Conservation (phyloP, 306 rosid species). For the Dalbergia cochinchinensis region DNA sequence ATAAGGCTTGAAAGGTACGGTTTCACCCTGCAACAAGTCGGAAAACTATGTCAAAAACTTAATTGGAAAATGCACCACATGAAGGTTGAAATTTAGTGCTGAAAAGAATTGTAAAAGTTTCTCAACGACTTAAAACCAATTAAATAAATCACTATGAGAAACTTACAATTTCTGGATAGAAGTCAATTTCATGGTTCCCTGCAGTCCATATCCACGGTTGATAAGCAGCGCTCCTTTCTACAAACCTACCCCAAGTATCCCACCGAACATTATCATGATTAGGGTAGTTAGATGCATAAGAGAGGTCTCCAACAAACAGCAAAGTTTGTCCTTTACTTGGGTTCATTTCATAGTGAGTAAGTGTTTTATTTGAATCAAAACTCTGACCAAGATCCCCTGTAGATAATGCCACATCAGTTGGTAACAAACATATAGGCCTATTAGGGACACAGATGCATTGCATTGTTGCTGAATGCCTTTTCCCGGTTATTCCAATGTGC, state of each 20-base stretch:
- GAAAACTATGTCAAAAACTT: constrained; percentile 13
- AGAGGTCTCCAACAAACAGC: constrained; percentile 83
- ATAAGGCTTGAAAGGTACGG: constrained; percentile 72
- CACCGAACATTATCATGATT: constrained; percentile 78
- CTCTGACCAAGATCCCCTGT: constrained; percentile 95
- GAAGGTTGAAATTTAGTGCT: not conserved
- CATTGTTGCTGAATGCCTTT: constrained; percentile 16
- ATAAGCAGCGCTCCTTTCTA: constrained; percentile 87
- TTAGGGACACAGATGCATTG: not conserved
- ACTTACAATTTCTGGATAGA: constrained; percentile 76
- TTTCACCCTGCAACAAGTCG: constrained; percentile 67
- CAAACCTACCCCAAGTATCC: constrained; percentile 91
- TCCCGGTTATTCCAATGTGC: not conserved
- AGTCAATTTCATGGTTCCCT: constrained; percentile 91
- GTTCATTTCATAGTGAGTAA: constrained; percentile 74
- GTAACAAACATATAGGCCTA: constrained; percentile 13
- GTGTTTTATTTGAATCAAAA: constrained; percentile 79
- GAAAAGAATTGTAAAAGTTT: not conserved
- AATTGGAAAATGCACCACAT: not conserved
- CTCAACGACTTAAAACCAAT: not conserved
- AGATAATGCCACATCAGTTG: constrained; percentile 34
- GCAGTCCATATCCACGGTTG: constrained; percentile 99
- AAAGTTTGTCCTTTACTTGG: constrained; percentile 73
- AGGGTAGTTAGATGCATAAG: constrained; percentile 79
- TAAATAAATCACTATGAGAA: constrained; percentile 11